A percentile compares a stretch with the other conserved stretches of the same genome.
phyloP scores from a whole-genome alignment of 495 filamentous ascomycete genomes.

The Aspergillus coremiiformis region DNA sequence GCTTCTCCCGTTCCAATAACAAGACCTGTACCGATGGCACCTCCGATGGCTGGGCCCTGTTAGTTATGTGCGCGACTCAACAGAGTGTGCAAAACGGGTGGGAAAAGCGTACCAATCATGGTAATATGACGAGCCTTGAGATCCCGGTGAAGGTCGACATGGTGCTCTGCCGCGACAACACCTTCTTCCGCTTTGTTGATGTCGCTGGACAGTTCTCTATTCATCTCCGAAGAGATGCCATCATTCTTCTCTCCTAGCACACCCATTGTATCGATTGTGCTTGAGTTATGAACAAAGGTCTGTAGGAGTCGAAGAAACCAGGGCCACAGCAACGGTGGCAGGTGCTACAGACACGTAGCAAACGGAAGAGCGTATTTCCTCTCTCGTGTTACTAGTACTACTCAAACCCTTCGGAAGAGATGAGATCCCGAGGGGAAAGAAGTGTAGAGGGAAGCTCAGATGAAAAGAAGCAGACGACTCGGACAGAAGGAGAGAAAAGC shows the following conservation, averaged over 20 bases:
- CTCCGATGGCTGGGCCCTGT: conserved; percentile 58
- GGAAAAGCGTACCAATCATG: conserved; percentile 55
- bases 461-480: background rate
- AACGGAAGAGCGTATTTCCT: background rate
- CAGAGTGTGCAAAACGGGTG: background rate
- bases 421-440: background rate
- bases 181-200: conserved; percentile 18
- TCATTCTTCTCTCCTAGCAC: conserved; percentile 7
- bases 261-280: conserved; percentile 7
- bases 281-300: background rate
- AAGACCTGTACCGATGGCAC: conserved; percentile 73
- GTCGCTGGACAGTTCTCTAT: conserved; percentile 20
- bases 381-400: background rate
- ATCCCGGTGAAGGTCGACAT: conserved; percentile 54
- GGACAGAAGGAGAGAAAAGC: background rate
- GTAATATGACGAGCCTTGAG: conserved; percentile 71
- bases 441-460: background rate
- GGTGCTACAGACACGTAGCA: background rate
- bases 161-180: conserved; percentile 17
- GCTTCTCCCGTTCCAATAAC: conserved; percentile 61
- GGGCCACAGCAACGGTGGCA: too few relatives aligned
- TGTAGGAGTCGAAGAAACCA: background rate
- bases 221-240: conserved; percentile 10
- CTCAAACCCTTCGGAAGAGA: background rate
- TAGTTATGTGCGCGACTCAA: background rate